phyloP scores from a whole-genome alignment of 305 asterid species.

The Fraxinus floribunda region DNA sequence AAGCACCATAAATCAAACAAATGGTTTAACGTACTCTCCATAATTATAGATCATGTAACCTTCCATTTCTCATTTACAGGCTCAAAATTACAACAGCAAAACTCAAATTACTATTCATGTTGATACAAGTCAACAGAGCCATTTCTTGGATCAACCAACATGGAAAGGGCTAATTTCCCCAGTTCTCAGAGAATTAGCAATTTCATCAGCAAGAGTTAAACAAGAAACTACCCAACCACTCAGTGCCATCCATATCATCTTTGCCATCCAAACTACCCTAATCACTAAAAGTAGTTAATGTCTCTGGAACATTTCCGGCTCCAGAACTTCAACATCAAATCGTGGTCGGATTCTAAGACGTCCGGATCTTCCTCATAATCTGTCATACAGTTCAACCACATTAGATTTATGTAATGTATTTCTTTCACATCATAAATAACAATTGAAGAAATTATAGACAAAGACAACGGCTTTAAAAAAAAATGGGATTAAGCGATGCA shows the following conservation, averaged over 20 bases:
- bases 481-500: too few relatives aligned
- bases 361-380: too few relatives aligned
- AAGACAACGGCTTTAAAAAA: too few relatives aligned
- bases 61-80: background rate
- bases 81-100: background rate
- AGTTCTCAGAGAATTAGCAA: conserved; percentile 50
- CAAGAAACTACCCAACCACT: conserved; percentile 65
- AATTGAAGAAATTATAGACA: too few relatives aligned
- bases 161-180: conserved; percentile 61
- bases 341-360: too few relatives aligned
- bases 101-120: conserved; percentile 9
- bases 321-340: too few relatives aligned
- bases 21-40: background rate
- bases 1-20: conserved; percentile 6
- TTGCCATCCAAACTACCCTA: conserved; percentile 52
- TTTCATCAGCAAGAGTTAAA: conserved; percentile 71
- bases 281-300: too few relatives aligned
- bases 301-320: too few relatives aligned
- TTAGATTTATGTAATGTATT: too few relatives aligned
- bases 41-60: background rate
- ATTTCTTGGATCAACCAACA: conserved; percentile 37
- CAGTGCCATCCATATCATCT: conserved; percentile 69
- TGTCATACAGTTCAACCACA: too few relatives aligned
- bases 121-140: background rate
- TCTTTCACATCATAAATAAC: too few relatives aligned